phyloP scores from a whole-genome alignment of 257 asterid species.

The Fraxinus quadrangulata region DNA sequence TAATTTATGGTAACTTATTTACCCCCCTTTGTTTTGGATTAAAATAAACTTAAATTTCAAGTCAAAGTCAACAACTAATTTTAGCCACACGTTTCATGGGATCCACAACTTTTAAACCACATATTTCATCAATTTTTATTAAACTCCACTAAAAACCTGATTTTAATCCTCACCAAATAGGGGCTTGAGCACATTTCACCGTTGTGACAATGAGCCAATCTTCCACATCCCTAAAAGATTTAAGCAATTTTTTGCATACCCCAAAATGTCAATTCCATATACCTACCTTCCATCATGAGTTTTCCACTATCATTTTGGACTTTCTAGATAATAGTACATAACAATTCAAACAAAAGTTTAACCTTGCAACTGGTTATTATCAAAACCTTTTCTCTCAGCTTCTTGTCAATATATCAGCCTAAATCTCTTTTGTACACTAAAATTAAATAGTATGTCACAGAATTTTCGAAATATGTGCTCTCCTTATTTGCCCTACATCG shows the following conservation, averaged over 20 bases:
- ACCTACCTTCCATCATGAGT: not conserved
- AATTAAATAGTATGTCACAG: not conserved
- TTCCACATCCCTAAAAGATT: not conserved
- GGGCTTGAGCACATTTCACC: not conserved
- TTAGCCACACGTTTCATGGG: too few species aligned
- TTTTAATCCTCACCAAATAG: too few species aligned
- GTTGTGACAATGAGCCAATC: not conserved
- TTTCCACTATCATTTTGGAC: conserved; percentile 4
- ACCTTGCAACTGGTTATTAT: conserved; percentile 1
- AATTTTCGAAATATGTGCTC: not conserved
- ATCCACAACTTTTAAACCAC: too few species aligned
- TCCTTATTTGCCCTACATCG: not conserved
- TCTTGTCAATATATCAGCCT: not conserved
- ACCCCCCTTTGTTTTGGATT: too few species aligned
- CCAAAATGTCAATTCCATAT: not conserved
- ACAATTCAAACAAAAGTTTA: not conserved
- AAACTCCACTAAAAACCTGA: too few species aligned
- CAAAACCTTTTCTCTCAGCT: not conserved
- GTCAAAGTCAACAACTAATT: too few species aligned
- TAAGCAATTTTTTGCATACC: not conserved
- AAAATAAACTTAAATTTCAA: too few species aligned
- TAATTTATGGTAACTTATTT: not conserved
- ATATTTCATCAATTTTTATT: too few species aligned
- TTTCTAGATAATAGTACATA: not conserved
- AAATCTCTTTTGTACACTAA: not conserved